Conservation (phyloP, 805 yeast genomes). For the Saturnispora halmiae region DNA sequence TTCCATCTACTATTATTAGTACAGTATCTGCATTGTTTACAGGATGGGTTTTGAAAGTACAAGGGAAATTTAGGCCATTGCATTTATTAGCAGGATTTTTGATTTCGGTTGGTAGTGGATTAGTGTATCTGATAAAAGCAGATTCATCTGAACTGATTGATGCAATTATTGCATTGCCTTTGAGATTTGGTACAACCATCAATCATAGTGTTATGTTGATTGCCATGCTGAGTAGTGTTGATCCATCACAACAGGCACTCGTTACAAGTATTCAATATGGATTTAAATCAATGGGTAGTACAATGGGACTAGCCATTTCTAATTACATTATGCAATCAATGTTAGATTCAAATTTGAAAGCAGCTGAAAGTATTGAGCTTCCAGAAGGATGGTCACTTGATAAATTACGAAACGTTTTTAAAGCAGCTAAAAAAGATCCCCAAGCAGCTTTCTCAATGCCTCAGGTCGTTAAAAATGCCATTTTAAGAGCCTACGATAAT, state of each 20-base stretch:
- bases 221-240: slow-evolving; percentile 68
- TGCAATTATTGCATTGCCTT: slow-evolving; percentile 36
- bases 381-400: slow-evolving; percentile 15
- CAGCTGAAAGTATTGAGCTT: slow-evolving; percentile 1
- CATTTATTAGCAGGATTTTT: slow-evolving; percentile 35
- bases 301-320: slow-evolving; percentile 41
- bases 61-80: slow-evolving; percentile 53
- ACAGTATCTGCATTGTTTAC: slow-evolving; percentile 56
- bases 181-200: slow-evolving; percentile 58
- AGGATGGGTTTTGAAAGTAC: slow-evolving; percentile 55
- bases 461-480: slow-evolving; percentile 29
- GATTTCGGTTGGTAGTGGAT: slow-evolving; percentile 37
- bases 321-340: slow-evolving; percentile 32
- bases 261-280: slow-evolving; percentile 83
- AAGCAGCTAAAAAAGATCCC: slow-evolving; percentile 17
- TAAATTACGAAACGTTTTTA: slow-evolving; percentile 5
- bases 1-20: slow-evolving; percentile 56
- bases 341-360: slow-evolving; percentile 7
- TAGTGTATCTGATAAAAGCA: slow-evolving; percentile 21
- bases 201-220: slow-evolving; percentile 61
- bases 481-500: slow-evolving; percentile 39
- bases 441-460: slow-evolving; percentile 11
- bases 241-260: slow-evolving; percentile 60
- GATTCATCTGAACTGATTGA: slow-evolving; percentile 27
- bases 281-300: slow-evolving; percentile 44